Evolutionary conservation across 1,284 basidiomycete genomes (phyloP), one percentile per base, ranked within the genome.

Genomic region (Austroboletus olivaceoglutinosus): DNA sequence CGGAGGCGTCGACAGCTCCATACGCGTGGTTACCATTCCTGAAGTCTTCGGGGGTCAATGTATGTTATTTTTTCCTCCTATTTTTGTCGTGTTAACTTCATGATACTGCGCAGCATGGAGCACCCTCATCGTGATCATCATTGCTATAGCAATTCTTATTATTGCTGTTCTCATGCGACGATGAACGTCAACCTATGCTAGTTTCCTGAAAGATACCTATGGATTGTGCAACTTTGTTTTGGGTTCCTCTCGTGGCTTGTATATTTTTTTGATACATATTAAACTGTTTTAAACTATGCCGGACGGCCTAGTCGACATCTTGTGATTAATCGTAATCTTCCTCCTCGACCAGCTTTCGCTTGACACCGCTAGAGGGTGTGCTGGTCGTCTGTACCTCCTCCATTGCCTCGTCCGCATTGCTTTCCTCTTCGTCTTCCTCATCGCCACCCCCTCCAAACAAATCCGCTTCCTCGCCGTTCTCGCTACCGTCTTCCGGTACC

Each of bases 1-100:
- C 6, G 94, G 90, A 5, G 93, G 93, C 61, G 91, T 92, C 6
- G 96, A 99, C 70, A 95, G 91, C 67, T 86, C 89, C 2, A 75
- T 98, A 22, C 84, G 96, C 23, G 74, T 95, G 40, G 81, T 97
- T 41, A 80, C 80, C 19, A 81, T 97, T 30, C 93, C 93, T 21
- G 73, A 76, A 27, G 68, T 67, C 19, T 63, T 80, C 19, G 76
- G 72, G 31, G 75, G 75, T 37, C 75, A 74, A 58, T 76, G 86
- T 88, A 62, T 58, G 81, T 76, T 21, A 22, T 50, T 18, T 50
- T 9, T n/a, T 12, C 11, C 9, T 50, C 10, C 19, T 22, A 12
- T 39, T 18, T 19, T 37, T 43, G 8, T 43, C 13, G 18, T 31
- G 34, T 41, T 54, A 34, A 56, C 40, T 42, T 45, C 42, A 19